Evolutionary conservation across 2,329 filamentous ascomycete species (phyloP).

Genomic region (Niveomyces coronatus): DNA sequence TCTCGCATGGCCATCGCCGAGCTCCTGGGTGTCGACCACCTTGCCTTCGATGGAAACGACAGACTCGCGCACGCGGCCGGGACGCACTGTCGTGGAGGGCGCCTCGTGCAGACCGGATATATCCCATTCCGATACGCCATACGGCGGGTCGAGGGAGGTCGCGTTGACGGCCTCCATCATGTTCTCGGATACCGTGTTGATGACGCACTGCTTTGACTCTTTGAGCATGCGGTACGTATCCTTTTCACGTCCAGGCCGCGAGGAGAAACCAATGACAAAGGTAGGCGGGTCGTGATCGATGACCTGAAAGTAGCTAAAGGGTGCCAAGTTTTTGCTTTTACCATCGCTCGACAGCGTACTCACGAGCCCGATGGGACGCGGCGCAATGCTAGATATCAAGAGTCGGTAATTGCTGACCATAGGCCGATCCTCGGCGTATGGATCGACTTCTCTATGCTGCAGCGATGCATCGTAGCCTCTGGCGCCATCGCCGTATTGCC

Average conservation of each 20-base stretch:
- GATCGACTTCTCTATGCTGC: conserved; percentile 64
- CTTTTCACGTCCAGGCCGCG: conserved; percentile 45
- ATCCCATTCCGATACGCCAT: conserved; percentile 64
- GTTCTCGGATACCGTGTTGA: conserved; percentile 74
- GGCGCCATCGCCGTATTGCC: conserved; percentile 34
- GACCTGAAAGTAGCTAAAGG: conserved; percentile 72
- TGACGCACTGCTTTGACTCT: conserved; percentile 60
- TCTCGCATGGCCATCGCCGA: conserved; percentile 11
- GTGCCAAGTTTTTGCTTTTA: conserved; percentile 57
- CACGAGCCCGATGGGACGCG: conserved; percentile 60
- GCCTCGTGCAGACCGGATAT: conserved; percentile 42
- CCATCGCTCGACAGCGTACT: conserved; percentile 48
- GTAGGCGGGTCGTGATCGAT: conserved; percentile 75
- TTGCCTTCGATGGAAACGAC: conserved; percentile 19
- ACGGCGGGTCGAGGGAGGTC: conserved; percentile 62
- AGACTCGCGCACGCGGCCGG: conserved; percentile 17
- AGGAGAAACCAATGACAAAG: conserved; percentile 49
- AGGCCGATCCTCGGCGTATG: conserved; percentile 59
- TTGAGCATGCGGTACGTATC: conserved; percentile 65
- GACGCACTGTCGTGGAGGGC: conserved; percentile 15
- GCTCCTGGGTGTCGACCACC: conserved; percentile 20
- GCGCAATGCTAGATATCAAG: conserved; percentile 67
- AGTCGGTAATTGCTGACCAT: conserved; percentile 74
- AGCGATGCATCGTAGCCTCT: conserved; percentile 19
- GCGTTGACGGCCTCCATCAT: conserved; percentile 75